Base-by-base conservation (phyloP, 768 basidiomycete genomes). In the Tulasnella sp. region DNA sequence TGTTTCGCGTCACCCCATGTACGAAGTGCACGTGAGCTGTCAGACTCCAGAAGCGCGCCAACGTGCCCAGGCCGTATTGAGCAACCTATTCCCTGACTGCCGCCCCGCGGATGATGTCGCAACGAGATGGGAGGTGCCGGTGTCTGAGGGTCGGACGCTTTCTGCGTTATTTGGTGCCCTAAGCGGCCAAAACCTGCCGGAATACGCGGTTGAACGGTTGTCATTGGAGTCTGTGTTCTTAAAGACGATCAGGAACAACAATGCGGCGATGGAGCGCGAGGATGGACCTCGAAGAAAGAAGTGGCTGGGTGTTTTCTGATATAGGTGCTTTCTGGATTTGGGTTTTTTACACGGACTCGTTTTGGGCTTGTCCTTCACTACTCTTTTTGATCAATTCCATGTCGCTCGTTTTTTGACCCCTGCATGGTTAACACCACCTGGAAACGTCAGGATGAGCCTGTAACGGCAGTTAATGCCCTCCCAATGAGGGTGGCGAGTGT, bases 21-120 rank as follows among this genome's bases (percentile, higher is more conserved):
- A 94, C 81, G 91, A 93, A 79, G 89, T 93, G 25, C 92, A 93
- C 81, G 90, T 93, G 80, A 86, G 88, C 1, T 90, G 89, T 78
- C 88, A 87, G 0, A 89, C 88, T 0, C 85, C 89, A 11, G 89
- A 90, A 74, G 91, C 91, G 52, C 83, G 88, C 19, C 79, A 82
- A 7, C 85, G 85, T 77, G 90, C 91, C 7, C 89, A 89, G 67
- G 82, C 85, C 2, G 83, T 91, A 52, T 91, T 92, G 90, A 79
- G 87, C 36, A 39, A 12, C 6, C 85, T 82, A 3, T 88, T 88
- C 78, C 90, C 91, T 1, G 89, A 89, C 9, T 86, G 90, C 19
- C 85, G 87, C 3, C 87, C 88, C 84, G 89, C 88, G 5, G 90
- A 92, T 78, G 91, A 92, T 79, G 90, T 92, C 19, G 91, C 90